phyloP scores from a whole-genome alignment of 1,139 yeast species.

The Diutina sp. region DNA sequence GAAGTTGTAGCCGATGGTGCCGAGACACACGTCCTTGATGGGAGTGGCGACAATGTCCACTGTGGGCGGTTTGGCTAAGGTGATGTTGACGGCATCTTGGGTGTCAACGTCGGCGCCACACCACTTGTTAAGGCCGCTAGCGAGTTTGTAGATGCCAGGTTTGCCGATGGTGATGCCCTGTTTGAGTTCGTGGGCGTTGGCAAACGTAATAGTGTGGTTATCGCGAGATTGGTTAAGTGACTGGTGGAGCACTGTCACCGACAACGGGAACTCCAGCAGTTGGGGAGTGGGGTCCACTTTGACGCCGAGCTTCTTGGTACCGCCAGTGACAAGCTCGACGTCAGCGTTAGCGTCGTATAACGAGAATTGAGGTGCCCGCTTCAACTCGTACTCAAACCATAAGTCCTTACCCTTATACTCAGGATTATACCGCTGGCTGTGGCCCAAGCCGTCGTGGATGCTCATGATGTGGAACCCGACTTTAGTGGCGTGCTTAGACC shows the following conservation, averaged over 20 bases:
- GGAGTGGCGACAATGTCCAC: constrained; percentile 43
- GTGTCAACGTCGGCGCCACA: constrained; percentile 49
- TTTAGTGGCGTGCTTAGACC: constrained; percentile 32
- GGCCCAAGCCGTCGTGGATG: constrained; percentile 69
- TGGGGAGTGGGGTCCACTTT: background rate
- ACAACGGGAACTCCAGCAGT: background rate
- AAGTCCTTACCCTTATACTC: constrained; percentile 33
- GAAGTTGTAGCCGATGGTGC: constrained; percentile 69
- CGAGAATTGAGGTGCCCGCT: constrained; percentile 42
- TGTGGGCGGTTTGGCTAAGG: constrained; percentile 30
- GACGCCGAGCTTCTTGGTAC: constrained; percentile 21
- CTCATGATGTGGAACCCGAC: constrained; percentile 55
- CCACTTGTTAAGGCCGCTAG: constrained; percentile 37
- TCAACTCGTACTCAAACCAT: constrained; percentile 45
- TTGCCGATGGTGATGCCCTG: constrained; percentile 27
- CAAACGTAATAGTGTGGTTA: constrained; percentile 24
- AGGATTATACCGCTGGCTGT: constrained; percentile 41
- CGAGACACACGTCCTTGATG: constrained; percentile 78
- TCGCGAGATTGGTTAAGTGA: background rate
- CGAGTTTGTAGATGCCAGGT: constrained; percentile 54
- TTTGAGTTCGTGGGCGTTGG: constrained; percentile 14
- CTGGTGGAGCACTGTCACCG: background rate
- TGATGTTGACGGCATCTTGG: constrained; percentile 9
- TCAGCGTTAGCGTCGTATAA: constrained; percentile 26
- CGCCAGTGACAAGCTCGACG: constrained; percentile 28